phyloP scores from a whole-genome alignment of 2,329 filamentous ascomycete genomes.

The Colletotrichum sp. region DNA sequence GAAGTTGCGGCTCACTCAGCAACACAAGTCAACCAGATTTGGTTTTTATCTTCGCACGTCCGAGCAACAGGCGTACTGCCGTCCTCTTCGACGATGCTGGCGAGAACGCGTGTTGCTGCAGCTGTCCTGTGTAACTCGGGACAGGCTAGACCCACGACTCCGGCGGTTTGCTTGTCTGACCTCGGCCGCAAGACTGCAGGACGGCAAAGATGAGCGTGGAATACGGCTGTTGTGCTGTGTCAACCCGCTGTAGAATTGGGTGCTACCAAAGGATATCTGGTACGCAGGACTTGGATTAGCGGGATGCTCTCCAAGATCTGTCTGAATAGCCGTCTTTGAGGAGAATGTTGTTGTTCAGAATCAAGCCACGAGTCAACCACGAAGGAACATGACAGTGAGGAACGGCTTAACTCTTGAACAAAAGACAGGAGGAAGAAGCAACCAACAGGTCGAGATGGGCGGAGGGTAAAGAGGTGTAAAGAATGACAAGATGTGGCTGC shows the following conservation, averaged over 20 bases:
- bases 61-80: background rate
- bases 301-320: background rate
- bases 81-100: conserved; percentile 3
- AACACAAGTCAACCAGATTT: background rate
- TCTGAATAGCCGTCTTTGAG: background rate
- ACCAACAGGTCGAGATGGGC: background rate
- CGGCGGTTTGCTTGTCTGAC: background rate
- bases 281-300: conserved; percentile 13
- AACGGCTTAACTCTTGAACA: background rate
- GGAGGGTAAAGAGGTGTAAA: conserved; percentile 9
- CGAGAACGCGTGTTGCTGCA: conserved; percentile 1
- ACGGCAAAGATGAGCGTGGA: background rate
- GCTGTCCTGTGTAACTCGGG: conserved; percentile 9
- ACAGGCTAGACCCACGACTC: background rate
- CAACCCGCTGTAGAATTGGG: background rate
- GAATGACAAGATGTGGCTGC: conserved; percentile 4
- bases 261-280: conserved; percentile 1
- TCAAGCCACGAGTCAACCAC: background rate
- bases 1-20: background rate
- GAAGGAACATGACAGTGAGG: background rate
- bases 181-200: conserved; percentile 2
- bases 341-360: background rate
- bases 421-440: background rate
- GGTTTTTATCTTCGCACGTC: background rate
- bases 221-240: background rate